A percentile compares a stretch with the other conserved stretches of the same genome.
phyloP scores from a whole-genome alignment of 2,329 filamentous ascomycete species.

The Lojkania enalia region DNA sequence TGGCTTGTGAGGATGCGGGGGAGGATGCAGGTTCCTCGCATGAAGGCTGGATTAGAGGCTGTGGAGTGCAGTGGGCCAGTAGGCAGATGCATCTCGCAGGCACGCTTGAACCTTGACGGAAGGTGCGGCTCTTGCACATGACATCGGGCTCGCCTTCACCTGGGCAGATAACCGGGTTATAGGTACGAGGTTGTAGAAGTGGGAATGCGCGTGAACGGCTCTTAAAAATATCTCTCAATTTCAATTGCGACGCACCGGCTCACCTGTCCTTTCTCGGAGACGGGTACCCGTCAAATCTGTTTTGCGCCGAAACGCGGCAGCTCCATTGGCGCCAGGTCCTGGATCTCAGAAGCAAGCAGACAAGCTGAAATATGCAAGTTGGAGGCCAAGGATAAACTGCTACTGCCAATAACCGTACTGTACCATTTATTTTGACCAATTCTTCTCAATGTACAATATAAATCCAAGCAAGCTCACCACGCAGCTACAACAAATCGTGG shows the following conservation, averaged over 20 bases:
- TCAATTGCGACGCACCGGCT: no score
- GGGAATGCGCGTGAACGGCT: no score
- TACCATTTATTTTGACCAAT: constrained; percentile 1
- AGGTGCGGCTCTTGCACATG: neutral
- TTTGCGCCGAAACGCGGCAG: no score
- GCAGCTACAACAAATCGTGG: neutral
- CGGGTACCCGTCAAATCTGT: no score
- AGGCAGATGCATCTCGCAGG: neutral
- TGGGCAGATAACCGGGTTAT: no score
- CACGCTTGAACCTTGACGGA: neutral
- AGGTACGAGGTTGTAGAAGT: no score
- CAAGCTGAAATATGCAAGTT: neutral
- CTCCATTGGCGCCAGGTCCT: constrained; percentile 14
- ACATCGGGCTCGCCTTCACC: no score
- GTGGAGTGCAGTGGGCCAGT: constrained; percentile 12
- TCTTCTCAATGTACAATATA: constrained; percentile 1
- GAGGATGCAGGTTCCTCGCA: neutral
- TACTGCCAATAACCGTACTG: no score
- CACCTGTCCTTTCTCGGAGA: no score
- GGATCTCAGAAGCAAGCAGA: constrained; percentile 7
- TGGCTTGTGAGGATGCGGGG: neutral
- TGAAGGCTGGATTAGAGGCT: constrained; percentile 1
- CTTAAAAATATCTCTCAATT: no score
- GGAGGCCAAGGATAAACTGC: no score
- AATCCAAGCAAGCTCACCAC: neutral